phyloP scores from a whole-genome alignment of 352 stramenopile genomes.

The Elongisporangium anandrum region DNA sequence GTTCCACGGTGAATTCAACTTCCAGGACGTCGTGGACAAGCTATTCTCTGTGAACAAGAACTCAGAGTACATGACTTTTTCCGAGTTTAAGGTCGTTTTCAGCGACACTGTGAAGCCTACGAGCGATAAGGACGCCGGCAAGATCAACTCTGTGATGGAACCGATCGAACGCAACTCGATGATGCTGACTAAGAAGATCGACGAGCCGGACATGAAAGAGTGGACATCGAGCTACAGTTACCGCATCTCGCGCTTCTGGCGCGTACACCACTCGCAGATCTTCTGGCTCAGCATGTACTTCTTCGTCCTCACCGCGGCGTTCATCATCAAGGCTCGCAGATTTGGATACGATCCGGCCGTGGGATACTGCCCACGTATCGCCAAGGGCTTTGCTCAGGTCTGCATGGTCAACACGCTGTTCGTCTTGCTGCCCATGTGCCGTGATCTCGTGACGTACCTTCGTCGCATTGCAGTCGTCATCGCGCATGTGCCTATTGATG shows the following conservation, averaged over 20 bases:
- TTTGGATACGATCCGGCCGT: conserved; percentile 45
- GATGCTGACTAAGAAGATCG: conserved; percentile 1
- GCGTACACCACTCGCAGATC: conserved; percentile 46
- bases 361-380: conserved; percentile 45
- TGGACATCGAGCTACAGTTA: conserved; percentile 8
- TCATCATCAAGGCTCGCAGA: conserved; percentile 35
- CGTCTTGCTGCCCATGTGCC: conserved; percentile 72
- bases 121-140: conserved; percentile 13
- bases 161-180: conserved; percentile 5
- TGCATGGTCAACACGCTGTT: conserved; percentile 73
- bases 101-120: conserved; percentile 20
- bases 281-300: conserved; percentile 45
- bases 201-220: conserved; percentile 4
- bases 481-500: conserved; percentile 51
- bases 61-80: conserved; percentile 46
- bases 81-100: conserved; percentile 47
- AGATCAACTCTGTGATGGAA: not conserved
- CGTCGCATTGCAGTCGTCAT: conserved; percentile 40
- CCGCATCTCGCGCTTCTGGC: conserved; percentile 27
- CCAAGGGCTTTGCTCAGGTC: conserved; percentile 68
- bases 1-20: conserved; percentile 45
- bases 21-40: conserved; percentile 41
- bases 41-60: conserved; percentile 38
- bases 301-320: conserved; percentile 33
- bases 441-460: conserved; percentile 54